Evolutionary conservation across 2,329 filamentous ascomycete genomes (phyloP).

Genomic region (Penicillium sp.): DNA sequence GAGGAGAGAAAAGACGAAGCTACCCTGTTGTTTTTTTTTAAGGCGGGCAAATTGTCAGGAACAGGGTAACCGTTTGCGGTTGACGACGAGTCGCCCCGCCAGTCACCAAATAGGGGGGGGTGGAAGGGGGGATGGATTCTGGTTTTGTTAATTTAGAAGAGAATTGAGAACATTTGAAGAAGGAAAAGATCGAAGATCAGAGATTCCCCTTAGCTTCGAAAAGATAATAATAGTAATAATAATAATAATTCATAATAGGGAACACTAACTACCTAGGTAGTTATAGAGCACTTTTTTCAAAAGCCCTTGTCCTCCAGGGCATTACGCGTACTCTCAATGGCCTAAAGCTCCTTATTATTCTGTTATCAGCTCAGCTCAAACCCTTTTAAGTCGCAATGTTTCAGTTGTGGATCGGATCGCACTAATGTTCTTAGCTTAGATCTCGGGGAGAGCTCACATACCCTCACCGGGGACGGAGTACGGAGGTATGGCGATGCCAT

Average conservation of each 20-base stretch:
- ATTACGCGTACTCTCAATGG: slow-evolving; percentile 17
- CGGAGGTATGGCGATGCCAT: not conserved
- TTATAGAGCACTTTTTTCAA: not conserved
- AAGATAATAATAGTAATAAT: not conserved
- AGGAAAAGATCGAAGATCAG: not conserved
- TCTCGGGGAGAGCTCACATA: slow-evolving; percentile 6
- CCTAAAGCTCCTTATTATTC: not conserved
- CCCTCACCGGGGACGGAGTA: not conserved
- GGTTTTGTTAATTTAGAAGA: not conserved
- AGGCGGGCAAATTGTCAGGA: not conserved
- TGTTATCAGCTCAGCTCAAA: not conserved
- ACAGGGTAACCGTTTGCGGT: slow-evolving; percentile 27
- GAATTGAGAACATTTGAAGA: not conserved
- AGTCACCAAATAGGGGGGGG: slow-evolving; percentile 7
- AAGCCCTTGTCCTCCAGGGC: not conserved
- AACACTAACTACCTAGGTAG: not conserved
- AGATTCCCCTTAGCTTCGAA: not conserved
- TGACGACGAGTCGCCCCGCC: slow-evolving; percentile 20
- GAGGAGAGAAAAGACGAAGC: slow-evolving; percentile 2
- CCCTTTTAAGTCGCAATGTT: slow-evolving; percentile 14
- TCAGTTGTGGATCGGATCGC: slow-evolving; percentile 20
- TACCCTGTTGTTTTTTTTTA: slow-evolving; percentile 4
- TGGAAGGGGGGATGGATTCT: not conserved
- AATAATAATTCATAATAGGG: no score
- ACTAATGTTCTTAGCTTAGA: slow-evolving; percentile 15